A percentile compares a stretch with the other conserved stretches of the same genome.
These are phyloP conservation scores for Xylaria telfairii DNA, from an alignment of 495 filamentous ascomycete genomes.

Conservation along the genomic window DNA sequence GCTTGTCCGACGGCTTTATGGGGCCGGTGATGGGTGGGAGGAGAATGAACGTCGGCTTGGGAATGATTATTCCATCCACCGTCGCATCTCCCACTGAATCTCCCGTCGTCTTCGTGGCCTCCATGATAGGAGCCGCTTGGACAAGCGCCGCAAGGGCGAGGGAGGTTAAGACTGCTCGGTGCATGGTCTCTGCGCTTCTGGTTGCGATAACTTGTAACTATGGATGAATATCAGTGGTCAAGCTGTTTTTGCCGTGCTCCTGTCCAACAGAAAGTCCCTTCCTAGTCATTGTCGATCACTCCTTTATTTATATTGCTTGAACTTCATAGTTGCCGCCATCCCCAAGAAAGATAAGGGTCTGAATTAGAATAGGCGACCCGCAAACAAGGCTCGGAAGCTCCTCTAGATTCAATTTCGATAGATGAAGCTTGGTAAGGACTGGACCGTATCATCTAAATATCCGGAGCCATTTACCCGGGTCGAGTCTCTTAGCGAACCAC, in stretches of 20 bases:
- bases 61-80: constrained; percentile 17
- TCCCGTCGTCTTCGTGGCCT: constrained; percentile 33
- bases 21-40: constrained; percentile 58
- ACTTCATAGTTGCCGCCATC: not conserved
- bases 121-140: constrained; percentile 36
- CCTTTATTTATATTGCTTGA: constrained; percentile 11
- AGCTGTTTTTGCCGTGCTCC: constrained; percentile 1
- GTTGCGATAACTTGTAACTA: not conserved
- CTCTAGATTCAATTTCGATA: constrained; percentile 43
- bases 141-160: constrained; percentile 36
- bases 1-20: constrained; percentile 70
- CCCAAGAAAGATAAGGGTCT: constrained; percentile 32
- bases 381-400: constrained; percentile 35
- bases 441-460: constrained; percentile 38
- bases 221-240: not conserved
- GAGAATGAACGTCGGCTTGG: constrained; percentile 34
- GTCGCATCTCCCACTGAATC: constrained; percentile 26
- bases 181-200: constrained; percentile 30
- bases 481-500: constrained; percentile 37
- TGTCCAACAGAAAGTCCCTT: not conserved
- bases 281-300: constrained; percentile 18
- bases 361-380: constrained; percentile 24
- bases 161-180: constrained; percentile 32
- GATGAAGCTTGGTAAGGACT: constrained; percentile 34
- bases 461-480: constrained; percentile 43